Evolutionary conservation across 192 early-diverging fungal genomes (phyloP), one percentile per base, ranked within the genome.

Genomic region (Rhizoclosmatium globosum): DNA sequence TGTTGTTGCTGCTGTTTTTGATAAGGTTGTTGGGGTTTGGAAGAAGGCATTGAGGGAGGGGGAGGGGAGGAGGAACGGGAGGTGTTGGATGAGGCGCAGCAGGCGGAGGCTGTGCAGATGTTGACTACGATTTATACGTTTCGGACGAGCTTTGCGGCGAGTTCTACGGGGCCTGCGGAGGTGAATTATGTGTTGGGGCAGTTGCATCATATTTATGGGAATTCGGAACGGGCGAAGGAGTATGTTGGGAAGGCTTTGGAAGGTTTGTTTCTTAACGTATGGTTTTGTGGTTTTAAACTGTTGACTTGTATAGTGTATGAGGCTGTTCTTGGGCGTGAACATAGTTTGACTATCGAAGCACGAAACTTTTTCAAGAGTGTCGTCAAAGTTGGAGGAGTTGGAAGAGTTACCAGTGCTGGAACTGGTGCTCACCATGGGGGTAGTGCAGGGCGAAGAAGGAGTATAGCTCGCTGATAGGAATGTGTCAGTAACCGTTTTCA

Each of bases 21-120:
- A 87, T 44, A 85, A 83, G 39, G 81, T 87, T 2, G 82, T 86
- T 47, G 39, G 47, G n/a, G 87, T 88, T 48, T 88, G 85, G 85
- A 71, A 65, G 23, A 39, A 45, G 46, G 66, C 80, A 1, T 61
- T 85, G 62, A 71, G 82, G 41, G 4, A 66, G 71, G 68, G 45
- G 21, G 58, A 7, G 15, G 19, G 44, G 15, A 68, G 7, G 23
- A 3, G 4, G 45, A 21, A 47, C 41, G 62, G 46, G 21, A 41
- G 11, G 59, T 41, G 11, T 44, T 71, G 81, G 84, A 85, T 59
- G 79, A 71, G 53, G 87, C 87, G 2, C 87, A 88, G 68, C 72
- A 80, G 73, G 87, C 87, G 15, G 87, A 88, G 71, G 87, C 86
- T 2, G 64, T 82, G 39, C 87, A 88, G 62, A 87, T 87, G 64